These are phyloP conservation scores for Ceratobasidium sp. DNA, from an alignment of 1,284 basidiomycete genomes.

Conservation along the genomic window DNA sequence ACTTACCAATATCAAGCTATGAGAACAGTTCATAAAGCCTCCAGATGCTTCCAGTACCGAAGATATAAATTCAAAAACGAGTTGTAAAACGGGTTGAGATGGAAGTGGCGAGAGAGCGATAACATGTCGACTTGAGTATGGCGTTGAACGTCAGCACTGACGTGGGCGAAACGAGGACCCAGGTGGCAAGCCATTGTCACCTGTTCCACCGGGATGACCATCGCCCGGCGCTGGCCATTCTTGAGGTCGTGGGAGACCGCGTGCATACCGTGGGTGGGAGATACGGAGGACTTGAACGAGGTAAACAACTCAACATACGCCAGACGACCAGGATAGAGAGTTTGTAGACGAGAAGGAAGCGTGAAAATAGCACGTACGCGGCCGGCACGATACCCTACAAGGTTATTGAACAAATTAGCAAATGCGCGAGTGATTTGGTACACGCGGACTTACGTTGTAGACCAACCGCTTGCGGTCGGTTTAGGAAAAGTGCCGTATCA, in stretches of 20 bases:
- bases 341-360: background rate
- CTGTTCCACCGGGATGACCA: background rate
- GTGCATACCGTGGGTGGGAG: background rate
- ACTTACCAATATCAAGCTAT: no score
- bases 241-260: background rate
- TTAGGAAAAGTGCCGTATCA: conserved; percentile 27
- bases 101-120: no score
- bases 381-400: no score
- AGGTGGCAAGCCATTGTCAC: conserved; percentile 10
- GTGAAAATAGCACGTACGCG: conserved; percentile 3
- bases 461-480: no score
- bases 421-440: no score
- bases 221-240: background rate
- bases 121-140: no score
- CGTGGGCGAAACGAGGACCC: background rate
- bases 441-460: conserved; percentile 5
- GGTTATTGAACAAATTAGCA: no score
- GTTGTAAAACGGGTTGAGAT: no score
- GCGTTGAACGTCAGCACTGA: no score
- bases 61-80: no score
- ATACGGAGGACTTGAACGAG: background rate
- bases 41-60: no score
- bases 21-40: no score
- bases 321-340: background rate
- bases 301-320: conserved; percentile 22